phyloP scores from a whole-genome alignment of 2,329 filamentous ascomycete genomes.

The Botrytis pseudocinerea region DNA sequence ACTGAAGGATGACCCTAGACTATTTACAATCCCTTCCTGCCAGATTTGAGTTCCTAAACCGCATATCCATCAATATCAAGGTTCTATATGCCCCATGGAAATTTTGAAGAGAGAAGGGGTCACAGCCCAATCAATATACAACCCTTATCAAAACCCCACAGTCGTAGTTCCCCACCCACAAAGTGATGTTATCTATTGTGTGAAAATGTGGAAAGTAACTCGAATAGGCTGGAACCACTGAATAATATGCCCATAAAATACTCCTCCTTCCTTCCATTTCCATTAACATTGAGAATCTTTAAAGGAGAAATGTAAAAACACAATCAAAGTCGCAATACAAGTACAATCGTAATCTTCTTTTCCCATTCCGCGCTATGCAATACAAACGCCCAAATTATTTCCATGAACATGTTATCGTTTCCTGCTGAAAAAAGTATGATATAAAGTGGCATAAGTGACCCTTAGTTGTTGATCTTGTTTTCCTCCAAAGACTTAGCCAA shows the following conservation, averaged over 20 bases:
- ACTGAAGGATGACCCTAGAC: background rate
- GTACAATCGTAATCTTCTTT: constrained; percentile 12
- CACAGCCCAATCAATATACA: constrained; percentile 9
- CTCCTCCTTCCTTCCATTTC: background rate
- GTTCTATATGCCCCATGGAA: constrained; percentile 14
- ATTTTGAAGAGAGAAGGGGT: constrained; percentile 14
- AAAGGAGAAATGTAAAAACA: background rate
- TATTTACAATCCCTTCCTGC: constrained; percentile 4
- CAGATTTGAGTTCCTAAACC: background rate
- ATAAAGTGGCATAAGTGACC: background rate
- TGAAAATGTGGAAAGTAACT: background rate
- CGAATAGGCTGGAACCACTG: background rate
- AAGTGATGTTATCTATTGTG: constrained; percentile 10
- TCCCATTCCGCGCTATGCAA: constrained; percentile 17
- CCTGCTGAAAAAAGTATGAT: constrained; percentile 11
- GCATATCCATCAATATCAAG: background rate
- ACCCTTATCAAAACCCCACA: constrained; percentile 11
- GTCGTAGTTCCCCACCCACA: constrained; percentile 17
- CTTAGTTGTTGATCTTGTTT: constrained; percentile 20
- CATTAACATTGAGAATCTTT: background rate
- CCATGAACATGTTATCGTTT: constrained; percentile 12
- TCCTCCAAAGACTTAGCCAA: constrained; percentile 40
- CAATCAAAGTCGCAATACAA: constrained; percentile 3
- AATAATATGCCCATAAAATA: background rate
- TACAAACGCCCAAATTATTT: constrained; percentile 10